Evolutionary conservation across 805 yeast genomes (phyloP), one percentile per base, ranked within the genome.

Genomic region (Candida sphagnicola): DNA sequence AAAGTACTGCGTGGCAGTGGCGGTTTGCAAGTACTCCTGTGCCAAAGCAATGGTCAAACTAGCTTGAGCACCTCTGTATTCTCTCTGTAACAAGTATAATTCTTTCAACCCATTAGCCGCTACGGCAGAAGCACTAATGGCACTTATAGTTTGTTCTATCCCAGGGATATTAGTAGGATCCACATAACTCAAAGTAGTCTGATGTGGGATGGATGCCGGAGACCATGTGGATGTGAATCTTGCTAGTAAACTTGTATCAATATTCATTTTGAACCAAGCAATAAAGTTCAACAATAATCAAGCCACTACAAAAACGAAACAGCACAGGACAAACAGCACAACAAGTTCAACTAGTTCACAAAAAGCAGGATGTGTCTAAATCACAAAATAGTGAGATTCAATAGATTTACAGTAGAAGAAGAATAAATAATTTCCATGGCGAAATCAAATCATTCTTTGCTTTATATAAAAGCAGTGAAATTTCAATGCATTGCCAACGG

Each of bases 41-140:
- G 63, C 60, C 11, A 48, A 39, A 25, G 59, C 43, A 11, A 59
- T 45, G 10, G 64, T 53, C 30, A 59, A 43, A 12, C 69, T 58
- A 1, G 67, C 70, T 37, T 58, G 47, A 2, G 61, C 64, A 2
- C 63, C 67, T 23, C 67, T 38, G 10, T 51, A 42, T 6, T 46
- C 43, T 38, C 46, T 34, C 3, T 62, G 56, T 10, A 54, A 42
- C 15, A 42, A 40, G 12, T 37, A 28, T 17, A 58, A 38, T 11
- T 46, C 46, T n/a, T 34, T 41, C 4, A 18, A 13, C 17, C 39
- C 45, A 0, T 59, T 57, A 28, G 47, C 65, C 3, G 66, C 62
- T 13, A 39, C 41, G 34, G 26, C 46, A 14, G 34, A 23, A n/a
- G 28, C 25, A 23, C 23, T 25, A 21, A 40, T 25, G 13, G 33